Base-by-base conservation (phyloP, 116 monocot species). In the Phalaenopsis hybrid region DNA sequence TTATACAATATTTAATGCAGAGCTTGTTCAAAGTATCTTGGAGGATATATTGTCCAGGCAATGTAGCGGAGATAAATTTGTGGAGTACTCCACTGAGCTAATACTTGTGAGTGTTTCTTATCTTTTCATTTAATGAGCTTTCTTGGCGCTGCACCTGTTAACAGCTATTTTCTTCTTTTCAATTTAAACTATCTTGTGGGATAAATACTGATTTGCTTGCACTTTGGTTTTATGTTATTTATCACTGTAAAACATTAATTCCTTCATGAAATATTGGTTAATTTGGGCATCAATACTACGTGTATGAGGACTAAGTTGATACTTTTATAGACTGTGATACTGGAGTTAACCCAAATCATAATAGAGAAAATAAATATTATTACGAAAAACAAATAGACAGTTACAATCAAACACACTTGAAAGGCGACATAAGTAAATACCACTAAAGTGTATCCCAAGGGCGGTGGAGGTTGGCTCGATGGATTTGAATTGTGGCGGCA, bases 1-100 rank as follows among this genome's bases (percentile, higher is more conserved):
- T 15, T 76, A 92, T 85, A 88, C 88, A 44, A 85, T 97, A 85
- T 91, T 97, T 78, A 87, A 82, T 76, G 63, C 44, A 44, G 97
- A 97, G 67, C 82, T 89, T 82, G 91, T 97, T 73, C 78, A 41
- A 72, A 81, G 65, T 73, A 89, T 97, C 61, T 75, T 97, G 55
- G 84, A 92, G 83, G 81, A 74, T 57, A 57, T 83, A 44, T 78
- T 85, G 41, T 90, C 43, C 4, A 79, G 70, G 75, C 85, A 85
- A 78, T 9, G 78, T 83, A 51, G 43, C 76, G 75, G 59, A 74
- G 83, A 76, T 44, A 85, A 85, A 49, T 43, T 81, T 78, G 18
- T 75, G 43, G 57, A 83, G 43, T 79, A 87, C 61, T 81, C 85
- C 28, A 44, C 81, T 74, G 84, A 92, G 81, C 91, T 97, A 83